Conservation (phyloP, 2,329 filamentous ascomycete genomes). For the Thelonectria rubi region DNA sequence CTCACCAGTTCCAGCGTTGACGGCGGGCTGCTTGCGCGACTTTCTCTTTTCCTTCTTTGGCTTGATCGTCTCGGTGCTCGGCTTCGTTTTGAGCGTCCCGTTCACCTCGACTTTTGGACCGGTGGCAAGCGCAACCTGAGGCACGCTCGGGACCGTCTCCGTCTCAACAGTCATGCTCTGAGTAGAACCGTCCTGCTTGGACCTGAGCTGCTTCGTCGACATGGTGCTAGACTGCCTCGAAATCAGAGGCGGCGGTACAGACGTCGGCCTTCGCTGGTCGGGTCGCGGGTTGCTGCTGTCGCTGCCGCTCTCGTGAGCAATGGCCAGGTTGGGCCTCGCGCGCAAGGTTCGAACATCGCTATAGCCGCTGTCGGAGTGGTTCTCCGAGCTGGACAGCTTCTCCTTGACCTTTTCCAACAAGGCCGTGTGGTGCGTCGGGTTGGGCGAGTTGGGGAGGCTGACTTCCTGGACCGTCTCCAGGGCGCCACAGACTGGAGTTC, state of each 20-base stretch:
- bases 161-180: slow-evolving; percentile 98
- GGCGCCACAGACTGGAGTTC: slow-evolving; percentile 68
- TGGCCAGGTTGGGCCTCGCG: slow-evolving; percentile 56
- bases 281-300: slow-evolving; percentile 67
- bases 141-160: slow-evolving; percentile 91
- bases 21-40: slow-evolving; percentile 76
- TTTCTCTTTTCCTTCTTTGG: slow-evolving; percentile 91
- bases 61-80: slow-evolving; percentile 94
- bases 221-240: slow-evolving; percentile 71
- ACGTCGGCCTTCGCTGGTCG: slow-evolving; percentile 54
- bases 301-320: slow-evolving; percentile 67
- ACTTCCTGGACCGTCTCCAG: slow-evolving; percentile 94
- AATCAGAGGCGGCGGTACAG: slow-evolving; percentile 62
- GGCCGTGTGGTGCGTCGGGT: slow-evolving; percentile 54
- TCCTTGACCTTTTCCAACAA: slow-evolving; percentile 62
- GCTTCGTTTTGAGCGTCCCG: slow-evolving; percentile 83
- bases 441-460: slow-evolving; percentile 78
- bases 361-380: slow-evolving; percentile 53
- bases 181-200: slow-evolving; percentile 79
- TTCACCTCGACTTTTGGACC: slow-evolving; percentile 70
- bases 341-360: slow-evolving; percentile 54
- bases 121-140: slow-evolving; percentile 78
- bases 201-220: slow-evolving; percentile 73
- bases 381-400: slow-evolving; percentile 54
- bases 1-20: slow-evolving; percentile 75